Evolutionary conservation across 805 yeast genomes (phyloP).

Genomic region (Nakazawaea ishiwadae): DNA sequence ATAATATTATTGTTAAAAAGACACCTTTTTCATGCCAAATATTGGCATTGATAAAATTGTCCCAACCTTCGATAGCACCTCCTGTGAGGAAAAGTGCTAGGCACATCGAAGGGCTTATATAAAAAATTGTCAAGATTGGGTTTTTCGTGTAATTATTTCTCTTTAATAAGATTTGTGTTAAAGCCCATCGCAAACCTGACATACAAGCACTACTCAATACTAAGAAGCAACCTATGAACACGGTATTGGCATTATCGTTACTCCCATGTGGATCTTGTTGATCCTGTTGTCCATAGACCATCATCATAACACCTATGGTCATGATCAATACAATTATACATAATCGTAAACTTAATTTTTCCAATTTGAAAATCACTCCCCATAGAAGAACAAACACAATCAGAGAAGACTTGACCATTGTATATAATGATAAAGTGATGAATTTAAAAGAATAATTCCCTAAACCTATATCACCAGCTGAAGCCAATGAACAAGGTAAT

Average conservation of each 20-base stretch:
- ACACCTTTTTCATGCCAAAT: slow-evolving; percentile 67
- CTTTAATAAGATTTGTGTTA: slow-evolving; percentile 78
- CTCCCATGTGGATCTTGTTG: slow-evolving; percentile 14
- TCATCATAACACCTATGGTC: slow-evolving; percentile 81
- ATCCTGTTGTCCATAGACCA: slow-evolving; percentile 59
- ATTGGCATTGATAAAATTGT: slow-evolving; percentile 42
- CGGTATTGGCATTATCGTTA: slow-evolving; percentile 18
- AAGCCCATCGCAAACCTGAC: slow-evolving; percentile 93
- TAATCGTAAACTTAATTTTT: slow-evolving; percentile 64
- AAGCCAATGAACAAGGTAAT: slow-evolving; percentile 80
- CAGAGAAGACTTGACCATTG: slow-evolving; percentile 88
- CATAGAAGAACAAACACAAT: slow-evolving; percentile 85
- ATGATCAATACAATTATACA: slow-evolving; percentile 68
- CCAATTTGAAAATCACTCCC: slow-evolving; percentile 78
- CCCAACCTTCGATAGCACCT: slow-evolving; percentile 62
- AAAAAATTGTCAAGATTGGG: slow-evolving; percentile 80
- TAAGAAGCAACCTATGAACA: slow-evolving; percentile 58
- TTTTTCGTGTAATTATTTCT: slow-evolving; percentile 55
- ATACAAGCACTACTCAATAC: slow-evolving; percentile 76
- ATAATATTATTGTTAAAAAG: slow-evolving; percentile 46
- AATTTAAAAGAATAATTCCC: slow-evolving; percentile 80
- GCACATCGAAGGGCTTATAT: slow-evolving; percentile 83
- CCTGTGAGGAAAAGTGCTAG: slow-evolving; percentile 59
- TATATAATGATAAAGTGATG: slow-evolving; percentile 79
- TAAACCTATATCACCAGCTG: slow-evolving; percentile 91